Evolutionary conservation across 768 basidiomycete genomes (phyloP).

Genomic region (Lentinula aciculospora): DNA sequence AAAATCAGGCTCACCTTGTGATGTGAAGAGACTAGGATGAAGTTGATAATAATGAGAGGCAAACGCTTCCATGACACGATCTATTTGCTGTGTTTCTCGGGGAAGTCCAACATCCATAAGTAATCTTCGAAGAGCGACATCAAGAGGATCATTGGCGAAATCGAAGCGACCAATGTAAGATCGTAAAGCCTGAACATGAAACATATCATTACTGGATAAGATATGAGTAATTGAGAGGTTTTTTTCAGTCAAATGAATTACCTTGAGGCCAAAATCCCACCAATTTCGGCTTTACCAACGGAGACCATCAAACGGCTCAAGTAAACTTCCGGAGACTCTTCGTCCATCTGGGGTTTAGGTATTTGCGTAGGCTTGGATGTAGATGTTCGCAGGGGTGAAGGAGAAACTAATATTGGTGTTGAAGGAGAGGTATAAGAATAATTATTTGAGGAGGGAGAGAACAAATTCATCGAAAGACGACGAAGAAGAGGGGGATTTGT

Average conservation of each 20-base stretch:
- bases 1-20: slow-evolving; percentile 50
- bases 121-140: slow-evolving; percentile 84
- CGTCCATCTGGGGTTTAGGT: slow-evolving; percentile 44
- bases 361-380: slow-evolving; percentile 37
- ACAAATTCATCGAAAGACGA: slow-evolving; percentile 63
- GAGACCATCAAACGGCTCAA: slow-evolving; percentile 55
- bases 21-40: slow-evolving; percentile 75
- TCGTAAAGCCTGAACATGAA: slow-evolving; percentile 64
- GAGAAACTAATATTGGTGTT: slow-evolving; percentile 17
- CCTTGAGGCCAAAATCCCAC: slow-evolving; percentile 78
- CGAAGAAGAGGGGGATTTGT: slow-evolving; percentile 70
- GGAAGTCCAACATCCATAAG: slow-evolving; percentile 92
- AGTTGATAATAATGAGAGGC: slow-evolving; percentile 78
- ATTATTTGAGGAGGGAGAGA: slow-evolving; percentile 31
- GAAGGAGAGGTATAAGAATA: slow-evolving; percentile 18
- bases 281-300: slow-evolving; percentile 75
- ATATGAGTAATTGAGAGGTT: not conserved
- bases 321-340: slow-evolving; percentile 70
- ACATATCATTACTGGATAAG: slow-evolving; percentile 55
- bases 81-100: slow-evolving; percentile 96
- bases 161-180: slow-evolving; percentile 73
- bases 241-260: slow-evolving; percentile 24
- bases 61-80: slow-evolving; percentile 95
- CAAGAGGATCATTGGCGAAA: slow-evolving; percentile 77
- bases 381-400: slow-evolving; percentile 38